Evolutionary conservation across 1,284 basidiomycete genomes (phyloP), one percentile per base, ranked within the genome.

Genomic region (Ustilago trichophora): DNA sequence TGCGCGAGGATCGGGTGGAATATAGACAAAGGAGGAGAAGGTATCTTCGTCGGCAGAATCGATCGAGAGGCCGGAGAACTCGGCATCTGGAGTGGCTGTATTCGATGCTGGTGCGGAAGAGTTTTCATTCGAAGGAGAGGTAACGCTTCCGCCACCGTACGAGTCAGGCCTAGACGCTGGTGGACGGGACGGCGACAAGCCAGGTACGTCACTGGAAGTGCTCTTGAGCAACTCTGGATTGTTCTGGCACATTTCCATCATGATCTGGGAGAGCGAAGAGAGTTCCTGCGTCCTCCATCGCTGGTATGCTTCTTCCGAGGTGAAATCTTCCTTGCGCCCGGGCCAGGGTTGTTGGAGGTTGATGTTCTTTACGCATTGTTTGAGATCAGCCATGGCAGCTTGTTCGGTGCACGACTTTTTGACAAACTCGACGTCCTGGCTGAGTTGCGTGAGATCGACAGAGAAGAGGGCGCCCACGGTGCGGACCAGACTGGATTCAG

Each of bases 311-410:
- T 88, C 87, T 3, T 72, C 69, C 90, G 90, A 52, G 82, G 88
- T 22, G 87, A 98, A 98, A 80, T 98, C 94, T 68, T 91, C 88
- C 65, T 89, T 86, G 41, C 89, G 86, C 25, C 91, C 93, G 0
- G 94, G 93, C 80, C 94, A 93, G 0, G 90, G 84, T 18, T 87
- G 85, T 34, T 91, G 90, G 7, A 91, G 89, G 58, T 90, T 91
- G 80, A 98, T 90, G 66, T 93, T 92, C 83, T 93, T 94, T 50
- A 97, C 85, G 78, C 91, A 93, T 26, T 90, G 91, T 89, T 94
- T 83, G 4, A 77, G 42, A 31, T 81, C 79, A 22, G 73, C 53
- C 68, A 77, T 68, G 35, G 70, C 75, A 10, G 75, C 76, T 29
- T 72, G 58, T 78, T 93, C 91, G 15, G 89, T 90, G 66, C 91